Evolutionary conservation across 257 asterid species (phyloP), one percentile per base, ranked within the genome.

Genomic region (Scutellaria baicalensis): DNA sequence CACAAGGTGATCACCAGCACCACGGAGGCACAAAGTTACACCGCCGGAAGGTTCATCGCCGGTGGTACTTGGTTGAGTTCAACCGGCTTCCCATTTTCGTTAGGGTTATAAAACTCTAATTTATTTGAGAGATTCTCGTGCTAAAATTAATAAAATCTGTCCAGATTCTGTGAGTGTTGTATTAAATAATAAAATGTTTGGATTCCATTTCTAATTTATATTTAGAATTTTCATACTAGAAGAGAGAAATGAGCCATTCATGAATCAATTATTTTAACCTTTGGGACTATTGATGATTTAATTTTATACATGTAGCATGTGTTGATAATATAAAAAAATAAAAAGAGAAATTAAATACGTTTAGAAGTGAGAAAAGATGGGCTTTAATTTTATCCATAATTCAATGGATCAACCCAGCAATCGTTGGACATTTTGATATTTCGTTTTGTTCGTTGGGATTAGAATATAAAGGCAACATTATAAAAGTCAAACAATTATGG

Each of bases 61-160:
- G 95, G 87, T 7, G 84, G 85, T 2, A 77, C 79, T 48, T 88
- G 95, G 92, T 70, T 88, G 85, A 50, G 75, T 16, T 64, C 84
- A 0, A 88, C 90, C 0, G 87, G 87, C 1, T 84, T 88, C 35
- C 92, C 95, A 2, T 86, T 84, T 73, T 70, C 92, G 3, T 65
- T 81, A 2, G 88, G 86, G 11, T 66, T 84, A 42, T 86, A 70
- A 64, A 3, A 43, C 3, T 9, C 33, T 31, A 6, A 27, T 42
- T 60, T 9, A 13, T 54, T 62, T 8, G 4, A 17, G 60, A 21
- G 59, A 20, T 8, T 57, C 33, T 48, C 11, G 57, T 48, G 57
- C 4, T n/a, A 5, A 5, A 65, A 27, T 20, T 14, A 73, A 65
- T 21, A 66, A 63, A 66, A 13, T n/a, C 42, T 36, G 1, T 21